Conservation (phyloP, 306 rosid genomes). For the Rosa rugosa region DNA sequence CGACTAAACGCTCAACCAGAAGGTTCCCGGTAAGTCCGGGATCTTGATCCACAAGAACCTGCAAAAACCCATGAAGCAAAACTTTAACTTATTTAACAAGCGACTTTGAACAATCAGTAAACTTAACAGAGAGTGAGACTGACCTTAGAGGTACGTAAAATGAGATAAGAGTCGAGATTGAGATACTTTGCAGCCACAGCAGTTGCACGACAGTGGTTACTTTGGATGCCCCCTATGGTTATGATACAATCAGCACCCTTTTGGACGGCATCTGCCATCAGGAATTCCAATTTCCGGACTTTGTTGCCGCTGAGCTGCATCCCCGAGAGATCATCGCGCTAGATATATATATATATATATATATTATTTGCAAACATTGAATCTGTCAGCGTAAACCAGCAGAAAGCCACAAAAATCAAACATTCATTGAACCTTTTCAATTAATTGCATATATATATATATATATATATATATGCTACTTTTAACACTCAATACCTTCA, state of each 20-base stretch:
- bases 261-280: constrained; percentile 80
- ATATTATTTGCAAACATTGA: constrained; percentile 9
- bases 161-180: constrained; percentile 75
- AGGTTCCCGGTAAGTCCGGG: constrained; percentile 86
- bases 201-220: constrained; percentile 97
- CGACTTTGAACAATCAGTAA: not conserved
- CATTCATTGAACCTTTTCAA: not conserved
- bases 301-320: constrained; percentile 96
- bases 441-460: not conserved
- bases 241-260: constrained; percentile 80
- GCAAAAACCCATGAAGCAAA: not conserved
- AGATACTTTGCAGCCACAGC: constrained; percentile 93
- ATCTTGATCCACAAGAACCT: constrained; percentile 71
- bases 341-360: no score
- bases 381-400: constrained; percentile 26
- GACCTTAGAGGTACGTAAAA: constrained; percentile 80
- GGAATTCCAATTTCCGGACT: constrained; percentile 87
- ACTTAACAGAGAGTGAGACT: not conserved
- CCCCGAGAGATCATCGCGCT: constrained; percentile 96
- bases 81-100: not conserved
- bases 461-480: no score
- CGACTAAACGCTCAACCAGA: constrained; percentile 83
- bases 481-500: constrained; percentile 45
- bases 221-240: constrained; percentile 89
- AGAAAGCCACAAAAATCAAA: not conserved